Evolutionary conservation across 2,329 filamentous ascomycete genomes (phyloP).

Genomic region (Colletotrichum liaoningense): DNA sequence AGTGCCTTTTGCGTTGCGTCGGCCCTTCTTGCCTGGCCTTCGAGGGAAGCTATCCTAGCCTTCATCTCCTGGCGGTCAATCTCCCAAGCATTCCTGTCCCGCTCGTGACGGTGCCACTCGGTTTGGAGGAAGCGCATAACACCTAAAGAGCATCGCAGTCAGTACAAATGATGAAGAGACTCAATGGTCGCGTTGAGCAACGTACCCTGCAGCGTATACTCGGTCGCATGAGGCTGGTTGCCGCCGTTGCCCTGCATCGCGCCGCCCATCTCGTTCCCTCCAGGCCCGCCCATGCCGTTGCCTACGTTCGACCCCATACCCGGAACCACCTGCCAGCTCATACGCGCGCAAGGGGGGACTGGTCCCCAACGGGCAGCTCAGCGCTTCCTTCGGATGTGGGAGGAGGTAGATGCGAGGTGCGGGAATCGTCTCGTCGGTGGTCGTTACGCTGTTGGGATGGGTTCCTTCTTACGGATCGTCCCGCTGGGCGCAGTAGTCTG

Average conservation of each 20-base stretch:
- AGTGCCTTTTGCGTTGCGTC: slow-evolving; percentile 90
- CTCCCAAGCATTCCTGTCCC: slow-evolving; percentile 98
- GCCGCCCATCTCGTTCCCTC: slow-evolving; percentile 58
- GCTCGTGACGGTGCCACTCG: slow-evolving; percentile 98
- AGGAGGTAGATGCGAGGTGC: background rate
- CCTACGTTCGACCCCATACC: slow-evolving; percentile 55
- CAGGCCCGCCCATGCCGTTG: slow-evolving; percentile 48
- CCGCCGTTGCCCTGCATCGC: slow-evolving; percentile 58
- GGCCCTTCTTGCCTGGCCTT: slow-evolving; percentile 87
- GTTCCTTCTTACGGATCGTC: background rate
- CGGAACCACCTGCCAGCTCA: slow-evolving; percentile 51
- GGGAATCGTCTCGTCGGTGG: background rate
- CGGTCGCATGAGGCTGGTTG: slow-evolving; percentile 68
- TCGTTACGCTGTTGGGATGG: background rate
- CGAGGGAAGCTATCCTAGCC: slow-evolving; percentile 92
- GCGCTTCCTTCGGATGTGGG: slow-evolving; percentile 5
- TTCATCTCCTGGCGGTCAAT: slow-evolving; percentile 99
- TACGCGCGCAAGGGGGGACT: slow-evolving; percentile 37
- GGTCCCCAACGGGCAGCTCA: slow-evolving; percentile 28
- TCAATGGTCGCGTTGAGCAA: background rate
- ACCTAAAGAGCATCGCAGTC: slow-evolving; percentile 60
- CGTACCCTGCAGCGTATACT: slow-evolving; percentile 70
- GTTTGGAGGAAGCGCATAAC: slow-evolving; percentile 99
- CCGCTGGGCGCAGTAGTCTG: slow-evolving; percentile 12
- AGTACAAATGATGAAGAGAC: background rate